Base-by-base conservation (phyloP, 768 basidiomycete species). In the Exidia glandulosa region DNA sequence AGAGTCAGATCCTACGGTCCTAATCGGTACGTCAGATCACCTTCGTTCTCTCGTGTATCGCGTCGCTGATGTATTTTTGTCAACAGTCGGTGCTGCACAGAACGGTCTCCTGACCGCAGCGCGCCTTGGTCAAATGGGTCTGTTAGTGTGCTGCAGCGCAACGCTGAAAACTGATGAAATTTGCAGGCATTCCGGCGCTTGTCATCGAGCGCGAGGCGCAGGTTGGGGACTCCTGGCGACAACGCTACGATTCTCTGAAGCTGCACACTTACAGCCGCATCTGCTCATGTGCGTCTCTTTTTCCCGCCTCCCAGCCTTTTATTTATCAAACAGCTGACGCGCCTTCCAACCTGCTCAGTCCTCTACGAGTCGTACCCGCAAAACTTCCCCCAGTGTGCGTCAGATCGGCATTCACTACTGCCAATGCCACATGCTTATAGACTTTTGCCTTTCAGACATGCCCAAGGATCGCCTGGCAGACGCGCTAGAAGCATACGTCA, bases 171-270 rank as follows among this genome's bases (percentile, higher is more conserved):
- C 19, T 10, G 9, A 37, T 37, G 36, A 37, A 37, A 37, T 37
- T 9, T 9, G 36, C 36, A 54, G 50, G 72, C 10, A 74, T 79
- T 19, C 68, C 64, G 1, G 59, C 74, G 2, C 66, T 80, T 1
- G 64, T 79, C 2, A 65, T 80, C 16, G 78, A 79, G 59, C 63
- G 58, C 12, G 66, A 67, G 32, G 59, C 60, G 2, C 65, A 71
- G 0, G 65, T 78, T 12, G 78, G 78, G 1, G 77, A 78, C 61
- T 70, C 66, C 14, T 79, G 78, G 78, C 55, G 77, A n/a, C 67
- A 72, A 31, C 71, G 78, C 2, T 79, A 80, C 64, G 73, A 73
- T 2, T 72, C 73, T 0, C 65, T 81, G 31, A 68, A 66, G 13
- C 65, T 80, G 29, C 79, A 80, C 58, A 76, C 50, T 9, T 31